These are phyloP conservation scores for Suillus bovinus DNA, from an alignment of 768 basidiomycete genomes.

Conservation along the genomic window DNA sequence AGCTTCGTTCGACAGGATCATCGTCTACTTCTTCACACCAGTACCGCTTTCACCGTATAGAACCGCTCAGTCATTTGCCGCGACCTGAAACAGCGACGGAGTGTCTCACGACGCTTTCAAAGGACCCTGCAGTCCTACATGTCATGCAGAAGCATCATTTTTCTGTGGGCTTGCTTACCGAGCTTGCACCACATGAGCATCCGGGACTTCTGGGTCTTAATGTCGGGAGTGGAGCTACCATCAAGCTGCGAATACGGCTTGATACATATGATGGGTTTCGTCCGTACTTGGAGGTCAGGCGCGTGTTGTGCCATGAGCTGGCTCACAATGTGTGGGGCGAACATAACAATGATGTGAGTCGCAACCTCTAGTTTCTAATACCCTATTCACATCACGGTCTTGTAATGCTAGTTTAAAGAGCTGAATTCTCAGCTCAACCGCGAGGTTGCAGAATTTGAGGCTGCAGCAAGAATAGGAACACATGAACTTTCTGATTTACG, in stretches of 20 bases:
- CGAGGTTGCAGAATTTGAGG: constrained; percentile 71
- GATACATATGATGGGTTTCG: constrained; percentile 74
- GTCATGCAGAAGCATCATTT: constrained; percentile 73
- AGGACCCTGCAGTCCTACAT: constrained; percentile 70
- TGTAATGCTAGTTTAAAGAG: constrained; percentile 60
- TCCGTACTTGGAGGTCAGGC: constrained; percentile 59
- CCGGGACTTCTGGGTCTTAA: constrained; percentile 72
- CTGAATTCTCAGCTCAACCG: constrained; percentile 73
- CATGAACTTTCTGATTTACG: constrained; percentile 45
- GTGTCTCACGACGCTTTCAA: constrained; percentile 56
- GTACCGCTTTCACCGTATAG: constrained; percentile 66
- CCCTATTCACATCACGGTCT: background rate
- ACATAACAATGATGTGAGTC: constrained; percentile 69
- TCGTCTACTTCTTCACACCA: constrained; percentile 38
- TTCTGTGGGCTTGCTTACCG: constrained; percentile 67
- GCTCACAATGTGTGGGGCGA: constrained; percentile 74
- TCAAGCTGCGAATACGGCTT: constrained; percentile 70
- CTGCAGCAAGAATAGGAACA: constrained; percentile 49
- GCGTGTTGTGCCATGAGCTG: constrained; percentile 76
- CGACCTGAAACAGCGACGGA: constrained; percentile 55
- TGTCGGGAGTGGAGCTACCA: constrained; percentile 56
- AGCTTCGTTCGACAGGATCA: constrained; percentile 58
- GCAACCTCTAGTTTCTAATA: background rate
- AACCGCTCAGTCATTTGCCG: constrained; percentile 64
- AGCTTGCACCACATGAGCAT: constrained; percentile 77